Evolutionary conservation across 257 asterid species (phyloP), one percentile per base, ranked within the genome.

Genomic region (Paulownia fortunei): DNA sequence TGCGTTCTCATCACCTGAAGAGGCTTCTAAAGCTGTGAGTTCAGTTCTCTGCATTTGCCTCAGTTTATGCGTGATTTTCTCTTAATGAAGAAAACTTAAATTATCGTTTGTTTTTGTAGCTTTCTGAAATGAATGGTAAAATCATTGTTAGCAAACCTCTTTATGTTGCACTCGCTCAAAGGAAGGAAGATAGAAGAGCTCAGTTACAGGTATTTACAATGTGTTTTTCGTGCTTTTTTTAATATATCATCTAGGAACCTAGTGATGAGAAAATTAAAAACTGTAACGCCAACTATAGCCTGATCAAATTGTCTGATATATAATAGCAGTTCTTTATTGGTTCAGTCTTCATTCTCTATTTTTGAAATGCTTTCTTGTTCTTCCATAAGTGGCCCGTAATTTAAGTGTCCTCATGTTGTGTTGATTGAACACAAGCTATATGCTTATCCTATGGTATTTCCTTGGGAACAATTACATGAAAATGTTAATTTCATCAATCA

Each of bases 11-110:
- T 85, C 92, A 10, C 87, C 95, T 19, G 88, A 91, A 66, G 97
- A 90, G 71, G 92, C 97, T 74, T 86, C 97, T 63, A 84, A 86
- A 84, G 98, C 98, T 24, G 97, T 93, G 67, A 82, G 94, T 83
- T 68, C 44, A 39, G 39, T 68, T 47, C n/a, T 27, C 30, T 32
- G 3, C 32, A 32, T 65, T 73, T 32, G 27, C 44, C 54, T 65
- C 36, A 41, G 26, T 37, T 67, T 32, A 24, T 47, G 30, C 32
- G 46, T 47, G 32, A 42, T 79, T 32, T 60, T 79, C 58, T 23
- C 7, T 54, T 6, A 13, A 47, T 27, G 44, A 49, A 18, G 39
- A 5, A 34, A 63, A 39, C 19, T 47, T 72, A 5, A 41, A 56
- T 61, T 7, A 5, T 56, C 34, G 42, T 39, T 18, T 69, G 21